phyloP scores from a whole-genome alignment of 2,329 filamentous ascomycete genomes.

The Penicillium sp. region DNA sequence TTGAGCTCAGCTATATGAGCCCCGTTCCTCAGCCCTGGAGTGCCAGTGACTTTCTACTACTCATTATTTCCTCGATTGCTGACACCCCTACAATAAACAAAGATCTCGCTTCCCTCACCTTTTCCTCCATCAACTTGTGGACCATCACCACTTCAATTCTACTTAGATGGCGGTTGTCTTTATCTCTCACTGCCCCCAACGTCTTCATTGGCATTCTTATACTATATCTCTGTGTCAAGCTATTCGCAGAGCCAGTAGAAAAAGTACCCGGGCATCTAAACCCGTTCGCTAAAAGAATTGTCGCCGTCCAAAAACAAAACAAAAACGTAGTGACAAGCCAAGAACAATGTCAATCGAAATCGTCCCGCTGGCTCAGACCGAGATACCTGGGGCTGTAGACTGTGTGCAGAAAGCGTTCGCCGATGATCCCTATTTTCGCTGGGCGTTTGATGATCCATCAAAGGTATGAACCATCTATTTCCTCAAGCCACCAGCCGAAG shows the following conservation, averaged over 20 bases:
- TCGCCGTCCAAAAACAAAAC: constrained; percentile 12
- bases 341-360: constrained; percentile 55
- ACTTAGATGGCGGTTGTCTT: constrained; percentile 37
- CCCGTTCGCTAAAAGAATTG: constrained; percentile 16
- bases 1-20: constrained; percentile 21
- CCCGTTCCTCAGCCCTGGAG: background rate
- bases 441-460: constrained; percentile 60
- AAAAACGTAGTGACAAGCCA: constrained; percentile 22
- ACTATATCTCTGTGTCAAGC: constrained; percentile 37
- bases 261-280: constrained; percentile 22
- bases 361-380: constrained; percentile 54
- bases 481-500: no score
- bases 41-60: constrained; percentile 2
- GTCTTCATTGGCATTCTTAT: constrained; percentile 34
- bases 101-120: background rate
- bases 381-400: constrained; percentile 64
- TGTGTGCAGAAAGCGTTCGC: constrained; percentile 67
- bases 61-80: constrained; percentile 5
- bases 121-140: constrained; percentile 16
- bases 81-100: constrained; percentile 6
- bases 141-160: constrained; percentile 18
- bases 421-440: constrained; percentile 65
- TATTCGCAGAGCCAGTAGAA: constrained; percentile 34
- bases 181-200: constrained; percentile 33
- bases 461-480: constrained; percentile 48